Conservation (phyloP, 352 stramenopile genomes). For the Pythium utonaiense region DNA sequence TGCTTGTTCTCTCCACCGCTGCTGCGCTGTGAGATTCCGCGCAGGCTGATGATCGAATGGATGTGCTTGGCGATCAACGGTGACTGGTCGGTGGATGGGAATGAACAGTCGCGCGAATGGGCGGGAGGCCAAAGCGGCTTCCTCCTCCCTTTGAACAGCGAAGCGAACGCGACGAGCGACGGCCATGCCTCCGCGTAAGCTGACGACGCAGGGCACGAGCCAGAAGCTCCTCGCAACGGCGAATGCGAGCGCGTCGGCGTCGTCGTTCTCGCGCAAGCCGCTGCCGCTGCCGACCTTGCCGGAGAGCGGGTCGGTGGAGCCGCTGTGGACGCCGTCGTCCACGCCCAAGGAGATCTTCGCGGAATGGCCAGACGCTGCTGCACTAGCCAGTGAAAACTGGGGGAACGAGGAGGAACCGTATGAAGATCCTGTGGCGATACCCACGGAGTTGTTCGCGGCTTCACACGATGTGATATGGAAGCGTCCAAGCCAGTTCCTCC, state of each 20-base stretch:
- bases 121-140: too few relatives aligned
- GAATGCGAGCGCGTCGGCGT: not conserved
- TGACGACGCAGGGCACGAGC: constrained; percentile 25
- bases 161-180: not conserved
- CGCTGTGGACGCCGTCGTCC: constrained; percentile 36
- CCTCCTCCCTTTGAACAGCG: not conserved
- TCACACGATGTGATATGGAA: constrained; percentile 46
- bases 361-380: constrained; percentile 45
- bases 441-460: constrained; percentile 6
- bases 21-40: too few relatives aligned
- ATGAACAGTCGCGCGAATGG: not conserved
- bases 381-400: constrained; percentile 52
- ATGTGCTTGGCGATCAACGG: not conserved
- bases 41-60: too few relatives aligned
- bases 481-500: constrained; percentile 54
- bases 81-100: not conserved
- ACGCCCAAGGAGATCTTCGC: constrained; percentile 48
- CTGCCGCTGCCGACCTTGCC: constrained; percentile 25
- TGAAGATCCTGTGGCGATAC: constrained; percentile 31
- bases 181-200: constrained; percentile 46
- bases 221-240: constrained; percentile 11
- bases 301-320: constrained; percentile 29
- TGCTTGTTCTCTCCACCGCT: too few relatives aligned
- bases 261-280: constrained; percentile 23
- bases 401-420: constrained; percentile 34